These are phyloP conservation scores for Wickerhamiella parazyma DNA, from an alignment of 805 yeast genomes.

Conservation along the genomic window DNA sequence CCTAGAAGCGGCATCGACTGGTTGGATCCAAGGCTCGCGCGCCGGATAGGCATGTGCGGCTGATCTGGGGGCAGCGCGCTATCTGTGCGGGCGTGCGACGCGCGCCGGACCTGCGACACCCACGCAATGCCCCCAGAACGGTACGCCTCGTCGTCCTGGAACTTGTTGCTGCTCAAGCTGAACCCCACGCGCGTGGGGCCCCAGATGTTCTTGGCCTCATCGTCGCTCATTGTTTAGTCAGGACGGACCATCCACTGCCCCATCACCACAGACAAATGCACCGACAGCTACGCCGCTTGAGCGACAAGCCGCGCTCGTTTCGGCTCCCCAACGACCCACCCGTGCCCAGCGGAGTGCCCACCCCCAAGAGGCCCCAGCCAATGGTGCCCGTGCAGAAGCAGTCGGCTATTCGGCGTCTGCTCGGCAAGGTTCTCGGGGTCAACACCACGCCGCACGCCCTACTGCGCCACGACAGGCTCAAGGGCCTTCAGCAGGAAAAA, in stretches of 20 bases:
- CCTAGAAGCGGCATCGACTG: constrained; percentile 13
- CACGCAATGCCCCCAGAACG: constrained; percentile 20
- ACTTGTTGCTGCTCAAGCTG: constrained; percentile 5
- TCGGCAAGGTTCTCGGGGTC: constrained; percentile 9
- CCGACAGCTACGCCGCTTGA: not conserved
- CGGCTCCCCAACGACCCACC: not conserved
- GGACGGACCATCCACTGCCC: not conserved
- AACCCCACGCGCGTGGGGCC: constrained; percentile 9
- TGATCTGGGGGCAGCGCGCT: constrained; percentile 6
- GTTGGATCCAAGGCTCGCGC: constrained; percentile 9
- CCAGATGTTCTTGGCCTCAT: constrained; percentile 6
- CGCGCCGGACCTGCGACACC: constrained; percentile 17
- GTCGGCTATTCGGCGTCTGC: constrained; percentile 6
- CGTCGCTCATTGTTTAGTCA: constrained; percentile 8
- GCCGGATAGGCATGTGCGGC: constrained; percentile 9
- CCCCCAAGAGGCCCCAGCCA: constrained; percentile 9
- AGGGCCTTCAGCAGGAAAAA: constrained; percentile 2
- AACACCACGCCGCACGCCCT: not conserved
- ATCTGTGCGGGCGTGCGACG: constrained; percentile 8
- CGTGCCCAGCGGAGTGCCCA: constrained; percentile 6
- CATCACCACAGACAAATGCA: not conserved
- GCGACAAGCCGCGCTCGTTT: not conserved
- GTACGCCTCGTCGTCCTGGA: constrained; percentile 16
- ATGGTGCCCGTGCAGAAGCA: constrained; percentile 10
- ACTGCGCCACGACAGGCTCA: constrained; percentile 1